phyloP scores from a whole-genome alignment of 2,329 filamentous ascomycete genomes.

The Alternaria conjuncta region DNA sequence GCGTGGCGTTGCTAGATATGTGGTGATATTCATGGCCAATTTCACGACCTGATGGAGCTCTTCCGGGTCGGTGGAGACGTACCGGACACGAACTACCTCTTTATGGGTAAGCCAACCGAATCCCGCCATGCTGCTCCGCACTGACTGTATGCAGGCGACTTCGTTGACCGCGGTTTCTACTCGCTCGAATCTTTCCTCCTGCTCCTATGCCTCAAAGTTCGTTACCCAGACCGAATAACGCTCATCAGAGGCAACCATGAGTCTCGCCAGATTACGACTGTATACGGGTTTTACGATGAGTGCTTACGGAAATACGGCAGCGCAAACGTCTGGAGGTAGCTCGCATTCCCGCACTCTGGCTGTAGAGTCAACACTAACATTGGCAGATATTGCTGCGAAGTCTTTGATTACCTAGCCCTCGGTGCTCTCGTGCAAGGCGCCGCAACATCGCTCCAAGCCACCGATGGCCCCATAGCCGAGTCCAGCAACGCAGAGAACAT shows the following conservation, averaged over 20 bases:
- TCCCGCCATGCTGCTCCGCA: not conserved
- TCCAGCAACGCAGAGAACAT: slow-evolving; percentile 58
- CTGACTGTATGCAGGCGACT: slow-evolving; percentile 72
- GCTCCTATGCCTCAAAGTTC: slow-evolving; percentile 92
- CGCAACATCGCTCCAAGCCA: slow-evolving; percentile 68
- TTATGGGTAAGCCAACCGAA: slow-evolving; percentile 74
- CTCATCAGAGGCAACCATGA: slow-evolving; percentile 95
- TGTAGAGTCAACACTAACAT: not conserved
- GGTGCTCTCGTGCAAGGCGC: slow-evolving; percentile 92
- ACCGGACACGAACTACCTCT: slow-evolving; percentile 94
- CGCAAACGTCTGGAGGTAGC: slow-evolving; percentile 82
- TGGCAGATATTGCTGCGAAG: slow-evolving; percentile 80
- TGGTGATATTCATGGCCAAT: slow-evolving; percentile 95
- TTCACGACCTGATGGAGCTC: slow-evolving; percentile 95
- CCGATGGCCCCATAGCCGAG: slow-evolving; percentile 59
- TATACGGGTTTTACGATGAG: slow-evolving; percentile 98
- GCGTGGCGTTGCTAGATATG: slow-evolving; percentile 55
- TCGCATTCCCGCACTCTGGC: too few species aligned
- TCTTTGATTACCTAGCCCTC: slow-evolving; percentile 95
- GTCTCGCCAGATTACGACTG: slow-evolving; percentile 94
- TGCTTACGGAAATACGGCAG: slow-evolving; percentile 95
- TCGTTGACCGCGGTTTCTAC: slow-evolving; percentile 97
- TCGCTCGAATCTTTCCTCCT: slow-evolving; percentile 96
- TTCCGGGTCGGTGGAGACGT: slow-evolving; percentile 93
- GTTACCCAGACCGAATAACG: slow-evolving; percentile 96